Base-by-base conservation (phyloP, 495 filamentous ascomycete genomes). In the Penicillium roqueforti region DNA sequence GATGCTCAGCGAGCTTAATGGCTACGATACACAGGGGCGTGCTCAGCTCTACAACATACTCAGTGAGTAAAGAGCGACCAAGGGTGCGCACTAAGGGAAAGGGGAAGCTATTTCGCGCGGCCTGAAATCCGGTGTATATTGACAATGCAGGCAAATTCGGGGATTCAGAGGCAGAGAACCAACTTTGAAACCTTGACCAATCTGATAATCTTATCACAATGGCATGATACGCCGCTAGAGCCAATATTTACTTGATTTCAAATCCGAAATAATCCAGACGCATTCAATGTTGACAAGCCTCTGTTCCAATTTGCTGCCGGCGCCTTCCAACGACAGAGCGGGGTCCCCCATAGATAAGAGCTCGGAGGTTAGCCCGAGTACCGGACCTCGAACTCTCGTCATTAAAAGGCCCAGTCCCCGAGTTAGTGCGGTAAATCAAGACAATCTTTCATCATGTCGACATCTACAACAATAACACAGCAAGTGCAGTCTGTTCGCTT, bases 271-370 rank as follows among this genome's bases (percentile, higher is more conserved):
- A n/a, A 1, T 51, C 13, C 8, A 13, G 28, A n/a, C 4, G 22
- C 22, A 23, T 3, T 2, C 3, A n/a, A 8, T n/a, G 13, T 22
- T 11, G n/a, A 22, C 6, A 13, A 13, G 19, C 8, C 3, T 25
- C 8, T 18, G 9, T 14, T 47, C 1, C 14, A 32, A 0, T 23
- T 37, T 52, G 29, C 54, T 34, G n/a, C 18, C 48, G 28, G 34
- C 54, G 54, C 54, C 54, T 56, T 56, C 54, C 39, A 56, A 36
- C 28, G 23, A 56, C 46, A 56, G 36, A 38, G 54, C 54, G 43
- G 48, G 51, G 57, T 54, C 36, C 43, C 23, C 34, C 50, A 53
- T 38, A 59, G 58, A 64, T 64, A 64, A 61, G 61, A 36, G 13
- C 22, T 56, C 13, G 47, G 47, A 22, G 22, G 13, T 37, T 31